Evolutionary conservation across 768 basidiomycete genomes (phyloP).

Genomic region (Hypholoma fasciculare): DNA sequence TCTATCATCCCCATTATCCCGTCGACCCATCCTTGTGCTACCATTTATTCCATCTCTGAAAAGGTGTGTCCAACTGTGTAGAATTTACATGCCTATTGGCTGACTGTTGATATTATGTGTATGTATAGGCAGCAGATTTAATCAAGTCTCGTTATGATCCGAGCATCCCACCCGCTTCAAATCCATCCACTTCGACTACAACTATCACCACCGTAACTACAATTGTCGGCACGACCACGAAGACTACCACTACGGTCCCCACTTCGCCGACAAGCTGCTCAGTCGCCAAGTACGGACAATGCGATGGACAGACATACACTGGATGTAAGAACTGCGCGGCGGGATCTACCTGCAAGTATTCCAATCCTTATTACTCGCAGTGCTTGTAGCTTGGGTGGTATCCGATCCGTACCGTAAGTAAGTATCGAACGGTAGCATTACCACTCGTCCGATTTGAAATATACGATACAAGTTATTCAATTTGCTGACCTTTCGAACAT

Average conservation of each 20-base stretch:
- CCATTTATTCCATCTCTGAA: slow-evolving; percentile 10
- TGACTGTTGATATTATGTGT: background rate
- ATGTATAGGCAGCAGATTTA: slow-evolving; percentile 4
- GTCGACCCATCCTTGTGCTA: slow-evolving; percentile 8
- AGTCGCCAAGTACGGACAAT: slow-evolving; percentile 7
- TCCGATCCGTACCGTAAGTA: too few relatives aligned
- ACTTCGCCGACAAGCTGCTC: background rate
- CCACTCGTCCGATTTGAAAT: too few relatives aligned
- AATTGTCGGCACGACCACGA: background rate
- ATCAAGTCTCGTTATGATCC: slow-evolving; percentile 9
- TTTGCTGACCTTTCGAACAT: too few relatives aligned
- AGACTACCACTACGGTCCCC: background rate
- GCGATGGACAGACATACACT: slow-evolving; percentile 3
- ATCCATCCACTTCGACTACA: background rate
- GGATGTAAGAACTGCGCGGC: slow-evolving; percentile 6
- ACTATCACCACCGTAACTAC: too few relatives aligned
- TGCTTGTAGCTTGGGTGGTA: background rate
- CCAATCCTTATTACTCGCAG: background rate
- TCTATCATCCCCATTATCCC: slow-evolving; percentile 14
- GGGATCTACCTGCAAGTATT: slow-evolving; percentile 6
- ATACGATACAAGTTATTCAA: too few relatives aligned
- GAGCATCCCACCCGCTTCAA: slow-evolving; percentile 6
- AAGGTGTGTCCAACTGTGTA: background rate
- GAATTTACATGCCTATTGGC: background rate
- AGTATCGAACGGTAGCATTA: too few relatives aligned